phyloP scores from a whole-genome alignment of 768 basidiomycete species.

The Mycena galopus region DNA sequence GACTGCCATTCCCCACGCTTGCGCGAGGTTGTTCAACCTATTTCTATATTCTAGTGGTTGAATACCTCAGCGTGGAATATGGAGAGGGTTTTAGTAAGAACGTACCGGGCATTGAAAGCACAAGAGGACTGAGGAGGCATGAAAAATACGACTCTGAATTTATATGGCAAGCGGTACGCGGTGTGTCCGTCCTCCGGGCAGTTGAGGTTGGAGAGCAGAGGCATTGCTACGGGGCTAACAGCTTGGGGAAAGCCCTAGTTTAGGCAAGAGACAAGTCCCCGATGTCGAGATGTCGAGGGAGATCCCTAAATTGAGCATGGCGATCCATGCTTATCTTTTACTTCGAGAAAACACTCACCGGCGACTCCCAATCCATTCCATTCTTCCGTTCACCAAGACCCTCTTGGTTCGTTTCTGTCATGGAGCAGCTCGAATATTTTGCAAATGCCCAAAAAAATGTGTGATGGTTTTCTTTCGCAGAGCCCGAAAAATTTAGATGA shows the following conservation, averaged over 20 bases:
- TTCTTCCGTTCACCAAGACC: not conserved
- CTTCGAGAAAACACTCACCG: conserved; percentile 3
- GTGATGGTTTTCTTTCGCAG: not conserved
- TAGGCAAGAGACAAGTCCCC: too few relatives aligned
- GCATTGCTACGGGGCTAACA: conserved; percentile 21
- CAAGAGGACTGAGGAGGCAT: not conserved
- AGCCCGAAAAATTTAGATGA: not conserved
- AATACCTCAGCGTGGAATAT: not conserved
- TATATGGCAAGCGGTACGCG: not conserved
- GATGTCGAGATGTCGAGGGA: too few relatives aligned
- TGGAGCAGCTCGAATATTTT: too few relatives aligned
- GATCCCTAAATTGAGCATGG: conserved; percentile 11
- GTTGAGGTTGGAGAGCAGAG: conserved; percentile 15
- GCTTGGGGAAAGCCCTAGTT: conserved; percentile 4
- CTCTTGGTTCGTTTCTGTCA: too few relatives aligned
- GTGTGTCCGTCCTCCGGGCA: conserved; percentile 12
- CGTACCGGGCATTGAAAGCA: not conserved
- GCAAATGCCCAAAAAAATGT: too few relatives aligned
- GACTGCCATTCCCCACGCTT: conserved; percentile 6
- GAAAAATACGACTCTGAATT: not conserved
- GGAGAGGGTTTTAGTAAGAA: not conserved
- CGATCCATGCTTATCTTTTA: conserved; percentile 15
- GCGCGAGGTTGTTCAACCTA: conserved; percentile 37
- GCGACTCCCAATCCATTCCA: too few relatives aligned
- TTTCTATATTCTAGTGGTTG: conserved; percentile 30